Evolutionary conservation across 1,284 basidiomycete species (phyloP).

Genomic region (Cutaneotrichosporon cutaneum): DNA sequence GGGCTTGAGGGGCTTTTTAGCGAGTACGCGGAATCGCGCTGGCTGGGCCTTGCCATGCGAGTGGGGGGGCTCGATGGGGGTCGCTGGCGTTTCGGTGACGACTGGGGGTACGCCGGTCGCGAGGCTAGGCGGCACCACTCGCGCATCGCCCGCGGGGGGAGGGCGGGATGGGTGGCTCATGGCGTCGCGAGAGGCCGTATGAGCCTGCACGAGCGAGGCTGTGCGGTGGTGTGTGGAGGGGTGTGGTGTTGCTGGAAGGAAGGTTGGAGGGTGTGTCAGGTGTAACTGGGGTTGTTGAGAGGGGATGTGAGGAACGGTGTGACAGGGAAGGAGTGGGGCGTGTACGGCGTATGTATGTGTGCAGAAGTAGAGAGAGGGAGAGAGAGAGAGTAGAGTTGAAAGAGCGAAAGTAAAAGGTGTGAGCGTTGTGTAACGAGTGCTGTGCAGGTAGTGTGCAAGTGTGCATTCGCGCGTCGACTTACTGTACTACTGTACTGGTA

Average conservation of each 20-base stretch:
- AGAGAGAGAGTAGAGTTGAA: too few relatives aligned
- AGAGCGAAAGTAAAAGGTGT: too few relatives aligned
- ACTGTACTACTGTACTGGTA: too few relatives aligned
- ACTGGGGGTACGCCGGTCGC: not conserved
- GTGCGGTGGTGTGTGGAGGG: not conserved
- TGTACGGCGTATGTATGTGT: too few relatives aligned
- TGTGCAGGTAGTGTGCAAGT: too few relatives aligned
- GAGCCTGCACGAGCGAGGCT: not conserved
- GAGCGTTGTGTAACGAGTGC: too few relatives aligned
- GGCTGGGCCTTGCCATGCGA: not conserved
- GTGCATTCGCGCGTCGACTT: too few relatives aligned
- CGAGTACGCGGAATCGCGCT: conserved; percentile 32
- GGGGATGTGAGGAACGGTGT: too few relatives aligned
- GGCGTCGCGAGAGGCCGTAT: not conserved
- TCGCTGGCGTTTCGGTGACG: conserved; percentile 2
- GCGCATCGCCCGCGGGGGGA: not conserved
- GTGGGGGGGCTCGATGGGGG: conserved; percentile 1
- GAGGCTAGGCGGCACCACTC: not conserved
- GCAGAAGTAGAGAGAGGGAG: too few relatives aligned
- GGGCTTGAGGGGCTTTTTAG: conserved; percentile 46
- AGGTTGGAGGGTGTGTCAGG: not conserved
- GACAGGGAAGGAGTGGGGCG: too few relatives aligned
- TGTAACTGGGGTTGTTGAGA: too few relatives aligned
- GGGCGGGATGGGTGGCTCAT: not conserved
- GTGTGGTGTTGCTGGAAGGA: not conserved